Percentiles rank a stretch among this genome's conserved stretches.
Conservation (phyloP, 768 basidiomycete genomes). For the Lanmaoa rubissima region DNA sequence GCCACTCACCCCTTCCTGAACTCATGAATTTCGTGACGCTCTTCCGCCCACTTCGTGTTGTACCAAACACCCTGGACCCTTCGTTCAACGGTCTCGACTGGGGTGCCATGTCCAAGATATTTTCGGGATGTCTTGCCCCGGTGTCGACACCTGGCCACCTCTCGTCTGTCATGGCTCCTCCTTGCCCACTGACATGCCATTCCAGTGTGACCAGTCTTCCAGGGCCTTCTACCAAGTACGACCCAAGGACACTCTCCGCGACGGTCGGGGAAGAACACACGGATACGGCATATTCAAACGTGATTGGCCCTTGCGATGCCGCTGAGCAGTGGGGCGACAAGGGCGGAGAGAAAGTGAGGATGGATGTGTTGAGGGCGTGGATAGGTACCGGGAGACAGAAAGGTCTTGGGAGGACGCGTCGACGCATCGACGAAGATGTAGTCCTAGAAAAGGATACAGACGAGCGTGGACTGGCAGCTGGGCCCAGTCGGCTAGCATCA, state of each 20-base stretch:
- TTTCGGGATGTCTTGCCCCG: conserved; percentile 50
- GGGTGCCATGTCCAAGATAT: conserved; percentile 67
- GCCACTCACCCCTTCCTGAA: conserved; percentile 89
- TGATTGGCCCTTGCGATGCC: conserved; percentile 55
- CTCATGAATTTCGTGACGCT: conserved; percentile 76
- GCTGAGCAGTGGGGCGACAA: conserved; percentile 58
- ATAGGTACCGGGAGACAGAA: conserved; percentile 37
- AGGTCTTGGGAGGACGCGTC: conserved; percentile 35
- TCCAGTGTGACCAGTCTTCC: conserved; percentile 14
- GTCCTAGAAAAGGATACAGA: not conserved
- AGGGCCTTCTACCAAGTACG: conserved; percentile 18
- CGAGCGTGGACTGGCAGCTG: not conserved
- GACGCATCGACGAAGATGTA: conserved; percentile 16
- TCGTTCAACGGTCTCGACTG: conserved; percentile 62
- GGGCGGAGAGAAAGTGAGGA: conserved; percentile 42
- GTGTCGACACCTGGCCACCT: conserved; percentile 5
- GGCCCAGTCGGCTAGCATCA: not conserved
- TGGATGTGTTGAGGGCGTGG: conserved; percentile 44
- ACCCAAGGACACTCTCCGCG: not conserved
- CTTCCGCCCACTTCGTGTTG: conserved; percentile 72
- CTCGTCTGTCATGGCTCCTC: conserved; percentile 22
- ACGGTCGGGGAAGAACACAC: conserved; percentile 27
- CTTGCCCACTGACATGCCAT: conserved; percentile 20
- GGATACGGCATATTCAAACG: conserved; percentile 60
- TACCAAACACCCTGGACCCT: conserved; percentile 75